Evolutionary conservation across 164 flowering plant species (phyloP), one percentile per base, ranked within the genome.

Genomic region (Cinnamomum micranthum): DNA sequence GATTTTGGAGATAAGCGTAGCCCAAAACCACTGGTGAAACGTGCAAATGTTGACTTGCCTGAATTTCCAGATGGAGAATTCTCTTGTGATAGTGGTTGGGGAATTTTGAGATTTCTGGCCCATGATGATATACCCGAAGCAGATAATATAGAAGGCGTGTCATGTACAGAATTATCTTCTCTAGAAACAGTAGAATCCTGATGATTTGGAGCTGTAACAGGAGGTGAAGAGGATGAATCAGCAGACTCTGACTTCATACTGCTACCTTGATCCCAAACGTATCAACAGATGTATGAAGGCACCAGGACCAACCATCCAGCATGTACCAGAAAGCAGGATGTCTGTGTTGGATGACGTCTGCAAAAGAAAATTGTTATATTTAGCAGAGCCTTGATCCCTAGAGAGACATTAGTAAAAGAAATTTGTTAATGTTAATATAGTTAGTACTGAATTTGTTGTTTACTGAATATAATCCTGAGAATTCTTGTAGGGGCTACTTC

Each of bases 11-110:
- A 93, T 69, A 80, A 80, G 15, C 89, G 90, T 78, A 87, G 65
- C 50, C 91, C 89, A 47, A 95, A 31, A 19, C 98, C 97, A 87
- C 92, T 84, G 59, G 98, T 90, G 71, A 95, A 85, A 62, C 95
- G 89, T 27, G 98, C 80, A 85, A 95, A 89, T 19, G 90, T 71
- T 35, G 94, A 93, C 79, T 91, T 93, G 58, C 83, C 94, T 70
- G 88, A 67, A 81, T 72, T 82, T 70, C 74, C 91, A 79, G 86
- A 65, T 6, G 82, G 75, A 72, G 91, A 82, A 23, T 77, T 90
- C 68, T 87, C 93, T 76, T 84, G 88, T 2, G 75, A 60, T 23
- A 78, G 74, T 60, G 95, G 84, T 77, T 87, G 91, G 11, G 95
- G 88, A 81, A 92, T 83, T 79, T 86, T 93, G 79, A 95, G 83